Conservation (phyloP, 106 monocot genomes). For the Apostasia shenzhenica region DNA sequence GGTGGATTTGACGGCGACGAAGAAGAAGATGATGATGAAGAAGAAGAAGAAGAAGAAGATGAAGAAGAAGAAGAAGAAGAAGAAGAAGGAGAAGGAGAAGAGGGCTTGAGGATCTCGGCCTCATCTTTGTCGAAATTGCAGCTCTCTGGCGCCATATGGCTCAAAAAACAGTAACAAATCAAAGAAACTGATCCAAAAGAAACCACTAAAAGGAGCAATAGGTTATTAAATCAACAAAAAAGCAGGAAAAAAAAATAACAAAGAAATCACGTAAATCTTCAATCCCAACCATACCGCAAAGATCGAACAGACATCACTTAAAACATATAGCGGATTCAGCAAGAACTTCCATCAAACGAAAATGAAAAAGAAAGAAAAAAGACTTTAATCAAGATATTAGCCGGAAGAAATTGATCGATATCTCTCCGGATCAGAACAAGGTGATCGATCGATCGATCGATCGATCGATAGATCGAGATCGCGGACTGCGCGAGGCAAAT, state of each 20-base stretch:
- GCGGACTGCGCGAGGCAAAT: background rate
- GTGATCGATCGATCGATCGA: background rate
- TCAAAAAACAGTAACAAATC: background rate
- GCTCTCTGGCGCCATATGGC: conserved; percentile 70
- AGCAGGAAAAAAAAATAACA: background rate
- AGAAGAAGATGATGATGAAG: conserved; percentile 7
- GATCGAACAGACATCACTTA: too few relatives aligned
- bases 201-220: background rate
- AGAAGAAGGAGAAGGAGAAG: conserved; percentile 42
- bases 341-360: too few relatives aligned
- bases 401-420: background rate
- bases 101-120: conserved; percentile 63
- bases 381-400: too few relatives aligned
- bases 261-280: too few relatives aligned
- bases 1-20: conserved; percentile 7
- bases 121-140: conserved; percentile 83
- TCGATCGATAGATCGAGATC: background rate
- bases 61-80: conserved; percentile 28
- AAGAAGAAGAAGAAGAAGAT: conserved; percentile 12
- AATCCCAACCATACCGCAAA: too few relatives aligned
- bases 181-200: background rate
- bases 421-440: background rate
- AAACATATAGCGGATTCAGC: too few relatives aligned
- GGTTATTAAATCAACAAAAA: background rate
- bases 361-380: too few relatives aligned